These are phyloP conservation scores for Stemphylium lycopersici DNA, from an alignment of 2,329 filamentous ascomycete genomes.

Conservation along the genomic window DNA sequence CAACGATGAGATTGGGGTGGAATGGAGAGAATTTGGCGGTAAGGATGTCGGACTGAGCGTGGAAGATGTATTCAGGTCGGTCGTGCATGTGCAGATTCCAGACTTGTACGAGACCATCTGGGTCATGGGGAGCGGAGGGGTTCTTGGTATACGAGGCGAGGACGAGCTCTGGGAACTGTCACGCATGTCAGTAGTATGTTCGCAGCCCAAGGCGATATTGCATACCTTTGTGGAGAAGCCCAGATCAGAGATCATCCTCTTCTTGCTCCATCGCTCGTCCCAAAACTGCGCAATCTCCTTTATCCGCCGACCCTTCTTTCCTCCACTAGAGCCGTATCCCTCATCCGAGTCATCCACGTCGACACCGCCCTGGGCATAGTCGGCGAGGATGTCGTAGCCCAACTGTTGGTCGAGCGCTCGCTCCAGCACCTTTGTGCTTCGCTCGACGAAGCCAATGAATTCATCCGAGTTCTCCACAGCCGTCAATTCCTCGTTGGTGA, in stretches of 20 bases:
- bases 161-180: constrained; percentile 82
- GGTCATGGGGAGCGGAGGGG: constrained; percentile 89
- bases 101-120: constrained; percentile 90
- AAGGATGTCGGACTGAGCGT: constrained; percentile 93
- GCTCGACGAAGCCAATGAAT: constrained; percentile 92
- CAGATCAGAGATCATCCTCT: constrained; percentile 94
- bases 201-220: not conserved
- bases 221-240: constrained; percentile 87
- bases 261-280: constrained; percentile 94
- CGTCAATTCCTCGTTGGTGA: constrained; percentile 83
- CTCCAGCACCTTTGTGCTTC: constrained; percentile 96
- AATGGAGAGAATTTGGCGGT: constrained; percentile 98
- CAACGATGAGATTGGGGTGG: constrained; percentile 93
- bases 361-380: constrained; percentile 83
- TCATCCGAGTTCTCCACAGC: constrained; percentile 92
- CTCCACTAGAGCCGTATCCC: constrained; percentile 69
- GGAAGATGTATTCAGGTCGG: constrained; percentile 94
- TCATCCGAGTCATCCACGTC: constrained; percentile 85
- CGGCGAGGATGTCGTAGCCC: constrained; percentile 92
- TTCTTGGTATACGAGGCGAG: constrained; percentile 98
- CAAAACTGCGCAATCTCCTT: constrained; percentile 93
- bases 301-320: constrained; percentile 74
- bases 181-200: constrained; percentile 23
- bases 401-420: constrained; percentile 91
- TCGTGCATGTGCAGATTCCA: constrained; percentile 97